phyloP scores from a whole-genome alignment of 78 protist genomes.

The Trichosphaerium sp. region DNA sequence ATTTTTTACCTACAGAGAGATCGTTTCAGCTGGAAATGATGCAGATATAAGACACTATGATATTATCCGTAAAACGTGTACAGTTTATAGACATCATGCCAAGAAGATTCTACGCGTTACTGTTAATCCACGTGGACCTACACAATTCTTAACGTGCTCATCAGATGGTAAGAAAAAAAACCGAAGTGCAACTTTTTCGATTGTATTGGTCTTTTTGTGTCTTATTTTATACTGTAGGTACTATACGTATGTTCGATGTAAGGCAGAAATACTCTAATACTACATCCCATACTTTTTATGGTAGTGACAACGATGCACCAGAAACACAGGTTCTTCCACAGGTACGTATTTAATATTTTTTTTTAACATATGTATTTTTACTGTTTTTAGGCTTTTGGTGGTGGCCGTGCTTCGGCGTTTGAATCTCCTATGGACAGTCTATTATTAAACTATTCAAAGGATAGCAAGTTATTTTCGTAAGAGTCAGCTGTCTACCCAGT shows the following conservation, averaged over 20 bases:
- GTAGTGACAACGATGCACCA: too few species aligned
- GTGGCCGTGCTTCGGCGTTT: conserved; percentile 4
- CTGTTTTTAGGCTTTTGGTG: conserved; percentile 33
- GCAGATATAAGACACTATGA: conserved; percentile 37
- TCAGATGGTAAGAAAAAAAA: conserved; percentile 16
- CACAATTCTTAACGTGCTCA: conserved; percentile 14
- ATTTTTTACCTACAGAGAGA: neutral
- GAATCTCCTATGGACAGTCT: neutral
- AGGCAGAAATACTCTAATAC: conserved; percentile 10
- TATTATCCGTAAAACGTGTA: neutral
- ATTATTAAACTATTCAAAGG: neutral
- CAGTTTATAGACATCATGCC: conserved; percentile 31
- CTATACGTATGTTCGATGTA: conserved; percentile 35
- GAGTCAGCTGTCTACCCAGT: too few species aligned
- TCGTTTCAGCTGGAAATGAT: conserved; percentile 45
- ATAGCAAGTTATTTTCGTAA: too few species aligned
- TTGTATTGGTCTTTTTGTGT: neutral
- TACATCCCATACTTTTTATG: too few species aligned
- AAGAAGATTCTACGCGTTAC: conserved; percentile 28
- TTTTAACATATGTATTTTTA: too few species aligned
- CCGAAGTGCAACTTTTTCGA: too few species aligned
- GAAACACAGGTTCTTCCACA: neutral
- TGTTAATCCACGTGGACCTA: conserved; percentile 6
- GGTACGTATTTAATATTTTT: neutral
- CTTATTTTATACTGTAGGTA: neutral